Evolutionary conservation across 768 basidiomycete species (phyloP), one percentile per base, ranked within the genome.

Genomic region (Mycena olivaceomarginata): DNA sequence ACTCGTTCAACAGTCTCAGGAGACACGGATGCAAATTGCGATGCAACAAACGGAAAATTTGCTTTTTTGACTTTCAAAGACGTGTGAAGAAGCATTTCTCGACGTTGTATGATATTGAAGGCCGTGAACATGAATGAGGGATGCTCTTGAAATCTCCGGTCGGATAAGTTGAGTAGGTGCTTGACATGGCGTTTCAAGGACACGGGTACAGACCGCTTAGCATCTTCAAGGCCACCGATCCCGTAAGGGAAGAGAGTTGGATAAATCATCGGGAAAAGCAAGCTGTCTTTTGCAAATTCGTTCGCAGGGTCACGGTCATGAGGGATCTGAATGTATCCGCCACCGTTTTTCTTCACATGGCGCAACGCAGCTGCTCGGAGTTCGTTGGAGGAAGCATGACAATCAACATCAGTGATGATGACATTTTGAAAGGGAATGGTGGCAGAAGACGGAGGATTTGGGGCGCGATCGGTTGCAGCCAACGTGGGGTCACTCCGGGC

Each of bases 111-210:
- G 5, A 60, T 60, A 18, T 39, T 60, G 37, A 60, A 60, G 11
- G 46, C 66, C 12, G 66, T 51, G 18, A 67, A 67, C 22, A 67
- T 6, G 16, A 67, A 67, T 4, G 66, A 67, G 15, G 41, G 39
- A 37, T 67, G 66, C 12, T 67, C 66, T 22, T 67, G 66, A 37
- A 67, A 67, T 11, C 66, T 16, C 5, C 18, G 5, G 16, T 67
- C 66, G 0, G 43, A 13, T 11, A 67, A 16, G 16, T 20, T 67
- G 46, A 51, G 37, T 16, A 67, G 11, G 37, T 67, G 66, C 25
- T 67, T 67, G 46, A 67, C 39, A 25, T 67, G 66, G 2, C 41
- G 41, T 13, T 67, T 67, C 9, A 67, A 67, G 7, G 31, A 31
- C 9, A 60, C 37, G 1, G 31, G 31, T 15, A 13, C 31, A 7